Conservation (phyloP, 306 rosid genomes). For the Cucumis melo region DNA sequence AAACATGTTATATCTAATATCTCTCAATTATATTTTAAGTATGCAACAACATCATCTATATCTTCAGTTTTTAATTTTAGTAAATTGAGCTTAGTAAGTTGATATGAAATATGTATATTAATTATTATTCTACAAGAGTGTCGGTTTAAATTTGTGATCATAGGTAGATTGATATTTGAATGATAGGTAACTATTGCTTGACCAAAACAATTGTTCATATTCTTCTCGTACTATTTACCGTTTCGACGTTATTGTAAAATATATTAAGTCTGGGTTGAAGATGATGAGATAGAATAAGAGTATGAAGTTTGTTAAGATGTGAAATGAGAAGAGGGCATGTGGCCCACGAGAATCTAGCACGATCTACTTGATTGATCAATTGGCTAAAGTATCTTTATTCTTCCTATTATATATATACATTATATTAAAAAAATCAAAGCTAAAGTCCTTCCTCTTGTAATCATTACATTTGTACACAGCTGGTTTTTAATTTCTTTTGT, state of each 20-base stretch:
- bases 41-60: background rate
- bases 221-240: no score
- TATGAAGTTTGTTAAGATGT: background rate
- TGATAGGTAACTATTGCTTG: no score
- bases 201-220: no score
- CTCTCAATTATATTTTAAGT: no score
- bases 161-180: no score
- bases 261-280: no score
- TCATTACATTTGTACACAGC: background rate
- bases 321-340: background rate
- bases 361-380: conserved; percentile 4
- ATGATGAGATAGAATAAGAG: no score
- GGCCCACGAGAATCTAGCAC: conserved; percentile 1
- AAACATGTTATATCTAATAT: no score
- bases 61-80: background rate
- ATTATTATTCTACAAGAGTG: no score
- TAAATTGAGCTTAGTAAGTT: background rate
- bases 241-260: no score
- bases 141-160: no score
- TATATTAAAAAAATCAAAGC: background rate
- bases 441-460: background rate
- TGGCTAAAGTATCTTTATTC: background rate
- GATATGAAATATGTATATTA: no score
- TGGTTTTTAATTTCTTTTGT: background rate
- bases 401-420: background rate